Evolutionary conservation across 83 land plant genomes (phyloP).

Genomic region (Diphasiastrum complanatum): DNA sequence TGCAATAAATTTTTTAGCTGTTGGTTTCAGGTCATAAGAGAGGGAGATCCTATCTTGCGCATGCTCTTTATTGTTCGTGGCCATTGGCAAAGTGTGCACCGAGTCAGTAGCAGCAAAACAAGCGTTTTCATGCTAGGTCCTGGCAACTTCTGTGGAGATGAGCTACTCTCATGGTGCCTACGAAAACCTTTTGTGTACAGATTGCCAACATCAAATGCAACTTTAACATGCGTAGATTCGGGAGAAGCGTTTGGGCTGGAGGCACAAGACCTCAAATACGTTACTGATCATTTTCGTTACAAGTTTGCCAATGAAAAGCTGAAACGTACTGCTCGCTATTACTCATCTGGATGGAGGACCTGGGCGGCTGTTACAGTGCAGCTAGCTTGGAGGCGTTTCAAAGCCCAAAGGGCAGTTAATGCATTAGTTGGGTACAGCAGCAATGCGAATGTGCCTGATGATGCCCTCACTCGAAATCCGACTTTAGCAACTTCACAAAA

Average conservation of each 20-base stretch:
- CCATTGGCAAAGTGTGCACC: constrained; percentile 8
- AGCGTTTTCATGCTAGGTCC: constrained; percentile 4
- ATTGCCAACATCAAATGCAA: constrained; percentile 10
- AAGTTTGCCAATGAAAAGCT: constrained; percentile 14
- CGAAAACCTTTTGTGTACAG: not conserved
- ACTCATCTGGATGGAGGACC: constrained; percentile 11
- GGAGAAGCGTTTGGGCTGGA: constrained; percentile 12
- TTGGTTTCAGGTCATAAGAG: constrained; percentile 1
- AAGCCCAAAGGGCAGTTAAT: not conserved
- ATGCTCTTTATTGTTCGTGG: constrained; percentile 11
- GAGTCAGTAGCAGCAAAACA: not conserved
- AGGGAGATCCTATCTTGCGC: constrained; percentile 7
- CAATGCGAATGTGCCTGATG: not conserved
- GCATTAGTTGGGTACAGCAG: too few relatives aligned
- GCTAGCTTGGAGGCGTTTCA: constrained; percentile 14
- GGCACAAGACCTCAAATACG: constrained; percentile 8
- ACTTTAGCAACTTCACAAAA: not conserved
- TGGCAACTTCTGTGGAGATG: constrained; percentile 16
- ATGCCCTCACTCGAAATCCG: not conserved
- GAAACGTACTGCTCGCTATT: constrained; percentile 7
- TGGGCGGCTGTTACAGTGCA: constrained; percentile 14
- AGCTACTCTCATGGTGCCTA: constrained; percentile 13
- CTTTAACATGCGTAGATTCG: constrained; percentile 4
- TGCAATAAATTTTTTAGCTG: too few relatives aligned
- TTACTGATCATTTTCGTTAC: constrained; percentile 8